Percentiles rank a stretch among this genome's conserved stretches.
phyloP scores from a whole-genome alignment of 768 basidiomycete genomes.

The Macrocybe gigantea region DNA sequence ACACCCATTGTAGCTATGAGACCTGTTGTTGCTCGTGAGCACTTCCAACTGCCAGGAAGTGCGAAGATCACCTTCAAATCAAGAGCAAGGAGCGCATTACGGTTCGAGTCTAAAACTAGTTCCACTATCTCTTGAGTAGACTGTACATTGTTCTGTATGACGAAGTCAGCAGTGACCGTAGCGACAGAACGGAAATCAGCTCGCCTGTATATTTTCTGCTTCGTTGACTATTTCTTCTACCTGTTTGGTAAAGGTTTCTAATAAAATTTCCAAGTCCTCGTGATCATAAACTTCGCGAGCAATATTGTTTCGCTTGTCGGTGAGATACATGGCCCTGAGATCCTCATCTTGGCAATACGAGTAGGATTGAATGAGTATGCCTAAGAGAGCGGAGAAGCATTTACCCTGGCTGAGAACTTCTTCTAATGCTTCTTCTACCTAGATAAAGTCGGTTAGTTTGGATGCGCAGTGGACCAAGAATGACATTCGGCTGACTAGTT shows the following conservation, averaged over 20 bases:
- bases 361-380: not conserved
- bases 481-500: constrained; percentile 45
- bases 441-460: constrained; percentile 6
- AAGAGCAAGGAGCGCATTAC: constrained; percentile 85
- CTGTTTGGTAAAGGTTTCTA: constrained; percentile 96
- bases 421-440: constrained; percentile 88
- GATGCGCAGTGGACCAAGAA: not conserved
- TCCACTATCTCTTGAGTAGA: constrained; percentile 98
- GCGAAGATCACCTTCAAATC: constrained; percentile 67
- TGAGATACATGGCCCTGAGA: constrained; percentile 91
- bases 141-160: constrained; percentile 78
- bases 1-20: constrained; percentile 92
- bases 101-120: constrained; percentile 92
- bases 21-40: constrained; percentile 39
- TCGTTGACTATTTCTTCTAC: constrained; percentile 96
- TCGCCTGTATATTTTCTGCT: constrained; percentile 78
- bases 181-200: constrained; percentile 8
- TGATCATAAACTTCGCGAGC: constrained; percentile 73
- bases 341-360: constrained; percentile 71
- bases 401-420: constrained; percentile 88
- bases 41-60: constrained; percentile 1
- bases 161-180: not conserved
- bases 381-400: not conserved
- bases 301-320: constrained; percentile 65
- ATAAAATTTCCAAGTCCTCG: constrained; percentile 85